Evolutionary conservation across 306 rosid species (phyloP), one percentile per base, ranked within the genome.

Genomic region (Medicago truncatula): DNA sequence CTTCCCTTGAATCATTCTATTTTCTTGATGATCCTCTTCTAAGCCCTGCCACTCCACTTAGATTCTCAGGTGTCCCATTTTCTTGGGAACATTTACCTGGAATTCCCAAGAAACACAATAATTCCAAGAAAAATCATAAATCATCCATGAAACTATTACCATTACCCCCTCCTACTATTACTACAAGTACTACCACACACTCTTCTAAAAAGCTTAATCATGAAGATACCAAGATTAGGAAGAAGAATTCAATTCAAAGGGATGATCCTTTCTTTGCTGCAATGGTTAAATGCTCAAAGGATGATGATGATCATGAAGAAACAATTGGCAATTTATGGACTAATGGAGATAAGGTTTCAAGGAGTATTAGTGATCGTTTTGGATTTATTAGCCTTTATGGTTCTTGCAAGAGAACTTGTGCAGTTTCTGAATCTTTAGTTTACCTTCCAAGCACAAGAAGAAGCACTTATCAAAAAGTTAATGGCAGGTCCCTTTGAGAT

Each of bases 71-170:
- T n/a, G 88, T 91, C 39, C 99, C 99, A 8, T 95, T 95, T 74
- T 95, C 99, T n/a, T 95, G 99, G 99, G 99, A 95, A 53, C 91
- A 89, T 47, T 71, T 87, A 8, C 99, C 99, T 0, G 99, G 99
- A 66, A 90, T 95, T 65, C 98, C 99, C 52, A 95, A 95, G 87
- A 85, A 90, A 58, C 93, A 84, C 40, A 74, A 56, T 53, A 74
- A 31, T 41, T 82, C 87, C 67, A 84, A 73, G 31, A 83, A 85
- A 52, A 77, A 69, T 12, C 76, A 77, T 0, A 76, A 80, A 14
- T 80, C 91, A 49, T 78, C 93, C 31, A 71, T 82, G 61, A 70
- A 74, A 43, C 82, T 86, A 6, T 87, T 92, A 8, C 97, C 96
- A 28, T 66, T 90, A 68, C 93, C 96, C 9, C 93, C 92, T 49